Evolutionary conservation across 2,329 filamentous ascomycete species (phyloP).

Genomic region (Penicillium sp.): DNA sequence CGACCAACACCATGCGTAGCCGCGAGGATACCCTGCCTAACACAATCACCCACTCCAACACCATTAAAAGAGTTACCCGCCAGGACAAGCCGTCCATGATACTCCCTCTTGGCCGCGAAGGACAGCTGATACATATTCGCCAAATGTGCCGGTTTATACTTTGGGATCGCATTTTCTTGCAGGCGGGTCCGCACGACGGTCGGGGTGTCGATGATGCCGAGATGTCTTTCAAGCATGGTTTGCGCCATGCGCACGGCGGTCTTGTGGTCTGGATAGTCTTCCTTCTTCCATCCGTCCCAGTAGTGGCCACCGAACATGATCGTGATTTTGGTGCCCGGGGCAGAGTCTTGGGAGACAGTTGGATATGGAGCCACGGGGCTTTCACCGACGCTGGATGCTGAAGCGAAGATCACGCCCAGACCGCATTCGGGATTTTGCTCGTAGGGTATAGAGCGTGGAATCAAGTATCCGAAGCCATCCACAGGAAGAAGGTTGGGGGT

Average conservation of each 20-base stretch:
- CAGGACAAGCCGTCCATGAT: conserved; percentile 67
- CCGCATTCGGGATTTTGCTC: conserved; percentile 79
- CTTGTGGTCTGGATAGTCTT: conserved; percentile 64
- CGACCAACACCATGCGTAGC: conserved; percentile 47
- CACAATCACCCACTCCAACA: conserved; percentile 58
- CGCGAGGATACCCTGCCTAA: conserved; percentile 61
- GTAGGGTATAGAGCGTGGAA: conserved; percentile 72
- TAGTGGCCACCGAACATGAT: conserved; percentile 95
- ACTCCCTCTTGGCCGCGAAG: conserved; percentile 58
- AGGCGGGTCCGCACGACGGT: conserved; percentile 64
- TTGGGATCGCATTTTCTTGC: conserved; percentile 78
- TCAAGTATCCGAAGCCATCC: conserved; percentile 86
- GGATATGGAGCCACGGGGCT: neutral
- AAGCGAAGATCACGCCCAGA: conserved; percentile 92
- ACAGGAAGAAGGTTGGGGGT: conserved; percentile 66
- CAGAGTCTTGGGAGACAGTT: conserved; percentile 48
- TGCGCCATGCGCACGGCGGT: conserved; percentile 72
- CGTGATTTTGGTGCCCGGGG: conserved; percentile 78
- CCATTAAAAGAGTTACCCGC: conserved; percentile 58
- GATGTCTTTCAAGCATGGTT: conserved; percentile 70
- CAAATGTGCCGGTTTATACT: conserved; percentile 81
- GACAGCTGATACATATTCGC: conserved; percentile 63
- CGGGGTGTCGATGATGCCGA: conserved; percentile 69
- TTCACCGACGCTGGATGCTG: conserved; percentile 62
- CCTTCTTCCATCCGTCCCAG: conserved; percentile 67